A percentile compares a stretch with the other conserved stretches of the same genome.
Conservation (phyloP, 23 red algal species). For the Porphyridium purpureum region DNA sequence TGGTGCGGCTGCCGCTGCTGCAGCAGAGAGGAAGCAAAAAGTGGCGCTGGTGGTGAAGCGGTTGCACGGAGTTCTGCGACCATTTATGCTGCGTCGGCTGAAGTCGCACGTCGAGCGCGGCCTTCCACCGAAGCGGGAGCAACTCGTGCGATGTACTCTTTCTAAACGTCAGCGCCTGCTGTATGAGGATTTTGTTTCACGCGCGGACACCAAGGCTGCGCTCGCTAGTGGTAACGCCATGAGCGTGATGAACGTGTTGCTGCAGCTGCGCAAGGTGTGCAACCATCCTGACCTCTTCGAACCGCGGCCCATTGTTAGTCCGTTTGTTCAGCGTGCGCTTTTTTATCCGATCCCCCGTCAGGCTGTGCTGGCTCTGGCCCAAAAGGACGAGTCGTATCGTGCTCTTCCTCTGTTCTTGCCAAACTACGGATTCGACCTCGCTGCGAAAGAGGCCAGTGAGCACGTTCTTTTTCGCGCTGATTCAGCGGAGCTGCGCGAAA, state of each 20-base stretch:
- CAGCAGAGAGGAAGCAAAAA: too few species aligned
- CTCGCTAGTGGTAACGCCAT: constrained; percentile 48
- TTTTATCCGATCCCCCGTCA: constrained; percentile 38
- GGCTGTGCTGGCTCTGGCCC: too few species aligned
- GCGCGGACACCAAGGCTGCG: constrained; percentile 40
- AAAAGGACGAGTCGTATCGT: too few species aligned
- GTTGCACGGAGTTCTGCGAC: constrained; percentile 68
- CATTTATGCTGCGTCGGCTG: constrained; percentile 84
- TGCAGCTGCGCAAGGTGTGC: constrained; percentile 98
- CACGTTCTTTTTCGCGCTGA: too few species aligned
- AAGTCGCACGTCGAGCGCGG: constrained; percentile 80
- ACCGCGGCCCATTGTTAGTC: constrained; percentile 48
- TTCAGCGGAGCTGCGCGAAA: too few species aligned
- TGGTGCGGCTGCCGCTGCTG: too few species aligned
- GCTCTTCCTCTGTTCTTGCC: too few species aligned
- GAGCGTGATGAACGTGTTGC: constrained; percentile 83
- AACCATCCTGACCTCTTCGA: constrained; percentile 96
- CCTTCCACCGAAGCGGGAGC: constrained; percentile 69
- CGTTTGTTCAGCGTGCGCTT: constrained; percentile 14
- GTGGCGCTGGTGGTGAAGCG: constrained; percentile 33
- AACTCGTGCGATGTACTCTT: constrained; percentile 47
- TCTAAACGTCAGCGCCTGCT: constrained; percentile 76
- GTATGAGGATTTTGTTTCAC: constrained; percentile 82
- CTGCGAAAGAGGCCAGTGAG: too few species aligned
- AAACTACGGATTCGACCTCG: too few species aligned